phyloP scores from a whole-genome alignment of 2,329 filamentous ascomycete genomes.

The Epichloe brachyelytri region DNA sequence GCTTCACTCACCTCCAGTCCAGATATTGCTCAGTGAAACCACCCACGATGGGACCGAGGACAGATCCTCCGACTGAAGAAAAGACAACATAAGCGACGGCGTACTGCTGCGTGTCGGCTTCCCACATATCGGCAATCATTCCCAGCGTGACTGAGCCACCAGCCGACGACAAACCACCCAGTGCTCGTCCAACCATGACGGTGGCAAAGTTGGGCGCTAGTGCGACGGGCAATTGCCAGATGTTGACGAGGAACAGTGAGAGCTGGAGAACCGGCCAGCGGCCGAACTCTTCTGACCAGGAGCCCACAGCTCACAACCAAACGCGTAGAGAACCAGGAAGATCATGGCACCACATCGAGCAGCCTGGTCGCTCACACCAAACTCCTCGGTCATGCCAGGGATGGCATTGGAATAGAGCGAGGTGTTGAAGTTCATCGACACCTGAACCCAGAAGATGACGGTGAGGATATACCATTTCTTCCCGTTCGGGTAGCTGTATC shows the following conservation, averaged over 20 bases:
- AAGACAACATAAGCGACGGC: conserved; percentile 67
- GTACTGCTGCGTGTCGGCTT: conserved; percentile 58
- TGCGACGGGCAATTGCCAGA: conserved; percentile 62
- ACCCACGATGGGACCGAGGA: conserved; percentile 66
- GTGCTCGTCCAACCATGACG: conserved; percentile 55
- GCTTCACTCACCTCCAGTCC: conserved; percentile 42
- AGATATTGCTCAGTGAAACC: conserved; percentile 59
- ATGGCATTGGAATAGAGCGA: conserved; percentile 61
- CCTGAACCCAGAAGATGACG: conserved; percentile 62
- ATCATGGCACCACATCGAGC: conserved; percentile 64
- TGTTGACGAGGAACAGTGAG: conserved; percentile 62
- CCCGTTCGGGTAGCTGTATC: conserved; percentile 43
- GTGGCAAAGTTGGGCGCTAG: conserved; percentile 61
- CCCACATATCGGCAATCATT: conserved; percentile 65
- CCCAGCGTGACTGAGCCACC: conserved; percentile 62
- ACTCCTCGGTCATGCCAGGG: conserved; percentile 52
- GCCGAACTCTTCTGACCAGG: conserved; percentile 75
- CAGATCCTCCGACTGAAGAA: conserved; percentile 65
- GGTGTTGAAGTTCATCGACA: conserved; percentile 71
- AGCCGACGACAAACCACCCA: conserved; percentile 58
- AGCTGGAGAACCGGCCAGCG: conserved; percentile 63
- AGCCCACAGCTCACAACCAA: conserved; percentile 80
- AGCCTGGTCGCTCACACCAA: conserved; percentile 52
- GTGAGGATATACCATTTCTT: conserved; percentile 63
- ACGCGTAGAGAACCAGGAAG: conserved; percentile 69